Conservation (phyloP, 73 alveolate species). For the Vitrella brassicaformis region DNA sequence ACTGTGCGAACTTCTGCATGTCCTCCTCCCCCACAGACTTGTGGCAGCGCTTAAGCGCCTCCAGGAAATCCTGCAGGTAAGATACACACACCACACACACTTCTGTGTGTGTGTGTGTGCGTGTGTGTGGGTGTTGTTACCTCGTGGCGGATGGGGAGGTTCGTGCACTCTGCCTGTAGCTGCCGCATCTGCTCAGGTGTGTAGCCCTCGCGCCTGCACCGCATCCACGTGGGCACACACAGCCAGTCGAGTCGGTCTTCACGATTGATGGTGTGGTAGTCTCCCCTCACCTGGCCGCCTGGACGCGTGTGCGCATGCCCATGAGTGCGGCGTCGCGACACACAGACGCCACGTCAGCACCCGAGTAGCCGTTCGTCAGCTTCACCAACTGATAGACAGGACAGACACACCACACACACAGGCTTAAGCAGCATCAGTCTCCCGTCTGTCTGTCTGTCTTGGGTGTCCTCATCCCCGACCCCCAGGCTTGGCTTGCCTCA, state of each 20-base stretch:
- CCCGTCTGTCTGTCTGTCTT: too few relatives aligned
- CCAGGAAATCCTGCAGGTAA: neutral
- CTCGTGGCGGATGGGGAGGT: neutral
- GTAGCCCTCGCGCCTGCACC: too few relatives aligned
- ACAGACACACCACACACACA: neutral
- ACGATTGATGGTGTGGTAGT: too few relatives aligned
- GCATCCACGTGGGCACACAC: too few relatives aligned
- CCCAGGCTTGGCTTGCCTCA: too few relatives aligned
- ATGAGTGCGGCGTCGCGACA: slow-evolving; percentile 80
- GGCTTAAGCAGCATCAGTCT: too few relatives aligned
- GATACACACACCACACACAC: neutral
- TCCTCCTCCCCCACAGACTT: slow-evolving; percentile 36
- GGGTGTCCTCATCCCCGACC: too few relatives aligned
- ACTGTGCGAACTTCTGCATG: slow-evolving; percentile 52
- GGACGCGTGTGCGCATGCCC: neutral
- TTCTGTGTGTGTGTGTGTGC: too few relatives aligned
- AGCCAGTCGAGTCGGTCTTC: too few relatives aligned
- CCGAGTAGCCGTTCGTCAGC: slow-evolving; percentile 42
- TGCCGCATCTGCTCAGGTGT: neutral
- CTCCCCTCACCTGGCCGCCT: neutral
- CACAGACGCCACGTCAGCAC: slow-evolving; percentile 76
- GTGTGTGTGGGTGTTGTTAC: neutral
- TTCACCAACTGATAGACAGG: slow-evolving; percentile 23
- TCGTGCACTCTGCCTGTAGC: neutral
- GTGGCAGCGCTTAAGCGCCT: neutral